Evolutionary conservation across 2,329 filamentous ascomycete genomes (phyloP).

Genomic region (Ophiostoma tasmaniense): DNA sequence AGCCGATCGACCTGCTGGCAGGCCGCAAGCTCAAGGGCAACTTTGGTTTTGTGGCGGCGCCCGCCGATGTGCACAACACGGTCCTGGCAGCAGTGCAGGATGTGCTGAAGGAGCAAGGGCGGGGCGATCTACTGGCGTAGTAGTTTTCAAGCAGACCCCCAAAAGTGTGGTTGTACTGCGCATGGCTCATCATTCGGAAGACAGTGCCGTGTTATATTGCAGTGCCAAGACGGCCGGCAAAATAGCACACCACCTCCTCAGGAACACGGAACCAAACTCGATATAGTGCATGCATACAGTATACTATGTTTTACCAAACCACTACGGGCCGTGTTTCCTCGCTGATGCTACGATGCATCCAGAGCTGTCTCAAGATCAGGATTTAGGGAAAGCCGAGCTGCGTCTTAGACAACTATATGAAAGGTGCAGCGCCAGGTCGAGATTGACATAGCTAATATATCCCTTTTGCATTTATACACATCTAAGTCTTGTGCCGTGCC

Average conservation of each 20-base stretch:
- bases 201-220: not conserved
- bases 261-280: not conserved
- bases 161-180: not conserved
- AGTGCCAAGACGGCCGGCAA: not conserved
- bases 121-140: conserved; percentile 14
- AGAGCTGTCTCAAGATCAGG: not conserved
- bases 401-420: not conserved
- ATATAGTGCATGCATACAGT: not conserved
- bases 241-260: not conserved
- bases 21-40: conserved; percentile 43
- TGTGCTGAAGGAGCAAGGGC: conserved; percentile 18
- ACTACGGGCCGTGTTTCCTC: not conserved
- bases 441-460: not conserved
- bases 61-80: conserved; percentile 33
- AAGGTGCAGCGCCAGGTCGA: not conserved
- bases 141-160: too few species aligned
- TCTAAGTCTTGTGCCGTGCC: not conserved
- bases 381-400: not conserved
- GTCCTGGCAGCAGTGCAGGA: conserved; percentile 32
- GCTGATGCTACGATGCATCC: not conserved
- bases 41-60: conserved; percentile 49
- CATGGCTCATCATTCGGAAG: not conserved
- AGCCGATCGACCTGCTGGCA: conserved; percentile 39
- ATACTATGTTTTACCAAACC: not conserved
- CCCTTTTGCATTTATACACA: not conserved